A percentile compares a stretch with the other conserved stretches of the same genome.
Evolutionary conservation across 1,284 basidiomycete species (phyloP).

Genomic region (Trichosporon coremiiforme): DNA sequence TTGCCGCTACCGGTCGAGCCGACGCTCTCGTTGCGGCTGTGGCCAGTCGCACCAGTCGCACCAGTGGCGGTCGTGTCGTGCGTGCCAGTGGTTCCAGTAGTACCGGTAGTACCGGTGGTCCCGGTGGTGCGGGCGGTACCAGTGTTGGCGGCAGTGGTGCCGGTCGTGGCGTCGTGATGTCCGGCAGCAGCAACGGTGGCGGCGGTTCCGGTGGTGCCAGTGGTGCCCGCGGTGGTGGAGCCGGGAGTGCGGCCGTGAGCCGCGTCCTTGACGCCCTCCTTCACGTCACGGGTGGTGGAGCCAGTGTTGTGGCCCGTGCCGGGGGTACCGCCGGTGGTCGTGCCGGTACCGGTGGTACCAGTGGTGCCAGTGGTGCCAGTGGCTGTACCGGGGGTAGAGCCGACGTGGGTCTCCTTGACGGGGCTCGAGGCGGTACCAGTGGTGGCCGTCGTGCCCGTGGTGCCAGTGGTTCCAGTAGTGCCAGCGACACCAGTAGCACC

Average conservation of each 20-base stretch:
- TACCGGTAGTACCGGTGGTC: constrained; percentile 5
- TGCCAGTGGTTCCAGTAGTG: constrained; percentile 12
- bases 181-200: constrained; percentile 27
- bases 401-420: constrained; percentile 10
- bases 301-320: constrained; percentile 15
- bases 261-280: neutral
- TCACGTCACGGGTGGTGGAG: neutral
- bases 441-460: neutral
- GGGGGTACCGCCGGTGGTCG: neutral
- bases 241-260: constrained; percentile 8
- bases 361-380: neutral
- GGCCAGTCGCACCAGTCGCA: neutral
- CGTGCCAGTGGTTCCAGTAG: too few relatives aligned
- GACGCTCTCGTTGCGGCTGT: constrained; percentile 22
- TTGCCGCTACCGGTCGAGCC: constrained; percentile 24
- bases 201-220: constrained; percentile 35
- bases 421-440: neutral
- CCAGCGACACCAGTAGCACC: constrained; percentile 20
- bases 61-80: neutral
- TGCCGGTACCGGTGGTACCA: neutral
- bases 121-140: constrained; percentile 33
- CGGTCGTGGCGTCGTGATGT: constrained; percentile 33
- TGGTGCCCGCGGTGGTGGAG: constrained; percentile 31
- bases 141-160: constrained; percentile 36
- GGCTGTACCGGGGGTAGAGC: neutral